Conservation (phyloP, 768 basidiomycete species). For the Lactarius vividus region DNA sequence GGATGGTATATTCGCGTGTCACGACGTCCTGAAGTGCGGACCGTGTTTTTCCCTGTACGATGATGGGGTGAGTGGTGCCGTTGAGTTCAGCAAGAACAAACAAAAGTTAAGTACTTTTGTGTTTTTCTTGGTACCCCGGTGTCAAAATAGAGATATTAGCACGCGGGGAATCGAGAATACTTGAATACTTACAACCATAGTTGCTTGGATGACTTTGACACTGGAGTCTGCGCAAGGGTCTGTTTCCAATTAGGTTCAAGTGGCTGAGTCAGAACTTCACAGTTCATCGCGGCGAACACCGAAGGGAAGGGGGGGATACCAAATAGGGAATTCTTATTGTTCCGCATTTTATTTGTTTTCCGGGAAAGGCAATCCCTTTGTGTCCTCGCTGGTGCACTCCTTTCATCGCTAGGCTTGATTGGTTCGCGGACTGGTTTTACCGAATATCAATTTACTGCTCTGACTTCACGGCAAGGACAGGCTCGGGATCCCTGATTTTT, state of each 20-base stretch:
- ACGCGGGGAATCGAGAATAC: background rate
- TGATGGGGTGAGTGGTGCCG: background rate
- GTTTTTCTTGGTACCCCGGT: slow-evolving; percentile 24
- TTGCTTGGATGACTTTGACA: slow-evolving; percentile 52
- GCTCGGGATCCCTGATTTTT: background rate
- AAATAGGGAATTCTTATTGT: slow-evolving; percentile 17
- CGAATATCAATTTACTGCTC: too few relatives aligned
- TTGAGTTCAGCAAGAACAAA: background rate
- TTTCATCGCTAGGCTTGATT: slow-evolving; percentile 8
- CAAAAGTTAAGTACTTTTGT: slow-evolving; percentile 18
- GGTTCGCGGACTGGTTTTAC: too few relatives aligned
- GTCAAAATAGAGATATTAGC: background rate
- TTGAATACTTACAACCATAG: slow-evolving; percentile 46
- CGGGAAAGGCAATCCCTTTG: slow-evolving; percentile 33
- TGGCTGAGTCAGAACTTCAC: slow-evolving; percentile 44
- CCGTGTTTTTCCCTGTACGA: slow-evolving; percentile 69
- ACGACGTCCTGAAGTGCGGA: slow-evolving; percentile 98
- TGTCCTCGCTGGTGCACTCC: slow-evolving; percentile 17
- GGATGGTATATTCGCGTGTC: slow-evolving; percentile 97
- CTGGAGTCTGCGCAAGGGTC: slow-evolving; percentile 24
- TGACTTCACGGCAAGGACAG: background rate
- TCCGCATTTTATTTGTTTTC: slow-evolving; percentile 21
- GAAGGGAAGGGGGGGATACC: background rate
- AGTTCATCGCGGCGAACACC: slow-evolving; percentile 34
- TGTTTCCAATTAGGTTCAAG: slow-evolving; percentile 49